These are phyloP conservation scores for Monosporozyma servazzii DNA, from an alignment of 805 yeast species.

Conservation along the genomic window DNA sequence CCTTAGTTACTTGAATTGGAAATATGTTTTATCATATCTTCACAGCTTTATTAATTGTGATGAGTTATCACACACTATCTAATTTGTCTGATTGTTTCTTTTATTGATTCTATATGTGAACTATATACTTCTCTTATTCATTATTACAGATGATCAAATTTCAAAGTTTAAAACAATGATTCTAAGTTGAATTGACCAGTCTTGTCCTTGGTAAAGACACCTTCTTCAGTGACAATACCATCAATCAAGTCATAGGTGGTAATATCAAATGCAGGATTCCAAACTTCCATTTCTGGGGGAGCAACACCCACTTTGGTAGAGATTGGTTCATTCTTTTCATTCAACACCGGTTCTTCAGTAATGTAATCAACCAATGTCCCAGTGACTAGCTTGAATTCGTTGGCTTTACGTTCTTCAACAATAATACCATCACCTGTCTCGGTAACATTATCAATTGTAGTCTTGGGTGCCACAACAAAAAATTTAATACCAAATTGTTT, in stretches of 20 bases:
- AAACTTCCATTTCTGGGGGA: conserved; percentile 73
- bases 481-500: conserved; percentile 61
- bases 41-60: too few species aligned
- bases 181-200: conserved; percentile 44
- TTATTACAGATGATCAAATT: background rate
- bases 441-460: conserved; percentile 72
- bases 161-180: conserved; percentile 11
- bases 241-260: conserved; percentile 79
- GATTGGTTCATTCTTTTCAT: conserved; percentile 25
- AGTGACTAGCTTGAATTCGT: conserved; percentile 65
- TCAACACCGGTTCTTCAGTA: conserved; percentile 20
- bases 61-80: too few species aligned
- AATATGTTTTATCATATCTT: too few species aligned
- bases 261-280: conserved; percentile 97
- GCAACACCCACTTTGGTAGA: conserved; percentile 62
- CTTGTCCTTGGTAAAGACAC: conserved; percentile 41
- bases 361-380: conserved; percentile 47
- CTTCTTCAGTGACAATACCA: conserved; percentile 80
- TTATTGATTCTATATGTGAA: background rate
- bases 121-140: background rate
- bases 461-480: conserved; percentile 90
- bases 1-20: too few species aligned
- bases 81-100: too few species aligned
- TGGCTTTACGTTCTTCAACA: conserved; percentile 79
- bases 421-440: conserved; percentile 62